A percentile compares a stretch with the other conserved stretches of the same genome.
Conservation (phyloP, 2,329 filamentous ascomycete species). For the Cladosporium cucumerinum region DNA sequence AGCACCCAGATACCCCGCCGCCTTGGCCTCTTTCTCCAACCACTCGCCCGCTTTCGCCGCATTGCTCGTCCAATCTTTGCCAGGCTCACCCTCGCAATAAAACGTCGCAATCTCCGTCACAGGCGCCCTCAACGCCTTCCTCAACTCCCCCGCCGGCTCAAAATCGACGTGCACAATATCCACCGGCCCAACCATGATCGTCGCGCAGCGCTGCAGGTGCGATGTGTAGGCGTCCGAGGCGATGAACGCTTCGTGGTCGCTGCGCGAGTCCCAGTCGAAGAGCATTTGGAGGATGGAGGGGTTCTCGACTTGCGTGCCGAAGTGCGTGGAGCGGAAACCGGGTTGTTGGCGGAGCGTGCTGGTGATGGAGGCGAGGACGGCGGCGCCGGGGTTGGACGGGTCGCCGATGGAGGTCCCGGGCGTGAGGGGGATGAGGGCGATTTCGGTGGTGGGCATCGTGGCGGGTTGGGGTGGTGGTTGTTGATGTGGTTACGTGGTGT, state of each 20-base stretch:
- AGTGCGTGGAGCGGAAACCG: conserved; percentile 38
- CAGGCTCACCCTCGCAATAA: conserved; percentile 40
- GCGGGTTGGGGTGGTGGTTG: too few species aligned
- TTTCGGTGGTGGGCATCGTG: conserved; percentile 39
- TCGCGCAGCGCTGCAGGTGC: conserved; percentile 35
- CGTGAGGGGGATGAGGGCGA: conserved; percentile 39
- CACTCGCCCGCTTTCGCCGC: conserved; percentile 26
- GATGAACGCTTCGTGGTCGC: conserved; percentile 42
- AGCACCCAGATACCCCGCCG: conserved; percentile 22
- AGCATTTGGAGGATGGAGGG: conserved; percentile 37
- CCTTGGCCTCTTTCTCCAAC: conserved; percentile 29
- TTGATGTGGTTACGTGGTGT: not conserved
- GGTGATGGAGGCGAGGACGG: conserved; percentile 34
- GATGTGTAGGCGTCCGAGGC: conserved; percentile 35
- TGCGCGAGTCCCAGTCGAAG: conserved; percentile 44
- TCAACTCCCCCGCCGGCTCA: conserved; percentile 19
- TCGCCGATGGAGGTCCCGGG: conserved; percentile 36
- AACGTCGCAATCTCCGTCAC: conserved; percentile 50
- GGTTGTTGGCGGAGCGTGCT: conserved; percentile 35
- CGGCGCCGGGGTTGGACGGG: conserved; percentile 27
- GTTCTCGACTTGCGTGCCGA: conserved; percentile 41
- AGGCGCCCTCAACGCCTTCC: conserved; percentile 37
- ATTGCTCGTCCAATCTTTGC: conserved; percentile 34
- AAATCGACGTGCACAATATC: conserved; percentile 38
- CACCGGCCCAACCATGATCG: conserved; percentile 30